Conservation (phyloP, 2,329 filamentous ascomycete species). For the Laburnicola sp. region DNA sequence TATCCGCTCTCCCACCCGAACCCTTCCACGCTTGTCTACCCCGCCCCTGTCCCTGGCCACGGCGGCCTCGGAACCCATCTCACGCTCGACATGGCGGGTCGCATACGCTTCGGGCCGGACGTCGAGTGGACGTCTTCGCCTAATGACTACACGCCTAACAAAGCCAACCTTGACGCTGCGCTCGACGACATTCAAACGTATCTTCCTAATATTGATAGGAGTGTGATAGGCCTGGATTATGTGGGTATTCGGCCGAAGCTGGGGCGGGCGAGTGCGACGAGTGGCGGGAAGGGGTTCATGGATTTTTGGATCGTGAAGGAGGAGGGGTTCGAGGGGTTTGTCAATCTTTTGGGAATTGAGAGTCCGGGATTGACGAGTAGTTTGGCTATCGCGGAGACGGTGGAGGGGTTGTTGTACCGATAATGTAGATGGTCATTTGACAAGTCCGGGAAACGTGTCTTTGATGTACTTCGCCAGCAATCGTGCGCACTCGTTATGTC, state of each 20-base stretch:
- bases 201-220: conserved; percentile 70
- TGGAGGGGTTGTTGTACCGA: conserved; percentile 60
- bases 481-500: not conserved
- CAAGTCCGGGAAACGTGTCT: not conserved
- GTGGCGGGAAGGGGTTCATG: conserved; percentile 68
- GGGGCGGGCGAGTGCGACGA: conserved; percentile 62
- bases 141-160: conserved; percentile 69
- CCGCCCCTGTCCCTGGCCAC: conserved; percentile 77
- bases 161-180: conserved; percentile 65
- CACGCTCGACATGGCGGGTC: conserved; percentile 82
- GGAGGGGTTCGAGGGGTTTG: conserved; percentile 76
- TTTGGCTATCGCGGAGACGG: conserved; percentile 81
- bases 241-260: conserved; percentile 91
- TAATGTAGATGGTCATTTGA: conserved; percentile 9
- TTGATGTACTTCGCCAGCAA: not conserved
- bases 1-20: conserved; percentile 69
- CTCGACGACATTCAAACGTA: conserved; percentile 76
- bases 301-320: conserved; percentile 84
- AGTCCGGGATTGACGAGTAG: conserved; percentile 87
- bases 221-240: conserved; percentile 76
- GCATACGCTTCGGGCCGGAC: conserved; percentile 90
- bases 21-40: conserved; percentile 79
- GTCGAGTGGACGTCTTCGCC: conserved; percentile 86
- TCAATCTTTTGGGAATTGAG: conserved; percentile 91
- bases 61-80: conserved; percentile 90